phyloP scores from a whole-genome alignment of 169 alveolate species.

The Perkinsus marinus region DNA sequence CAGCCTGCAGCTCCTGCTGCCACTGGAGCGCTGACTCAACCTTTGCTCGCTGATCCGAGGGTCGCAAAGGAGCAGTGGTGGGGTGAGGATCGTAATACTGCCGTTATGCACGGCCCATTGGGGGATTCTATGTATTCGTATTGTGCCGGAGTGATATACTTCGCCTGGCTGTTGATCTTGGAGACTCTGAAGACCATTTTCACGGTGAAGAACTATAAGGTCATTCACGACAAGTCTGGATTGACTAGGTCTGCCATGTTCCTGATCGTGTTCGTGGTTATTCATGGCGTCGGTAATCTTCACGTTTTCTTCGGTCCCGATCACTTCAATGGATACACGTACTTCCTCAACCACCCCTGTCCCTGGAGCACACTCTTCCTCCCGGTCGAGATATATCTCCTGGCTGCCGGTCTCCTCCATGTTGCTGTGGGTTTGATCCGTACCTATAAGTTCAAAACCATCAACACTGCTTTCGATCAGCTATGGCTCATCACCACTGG shows the following conservation, averaged over 20 bases:
- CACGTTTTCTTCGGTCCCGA: slow-evolving; percentile 31
- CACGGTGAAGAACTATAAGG: slow-evolving; percentile 9
- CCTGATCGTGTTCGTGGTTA: slow-evolving; percentile 25
- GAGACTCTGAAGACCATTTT: not conserved
- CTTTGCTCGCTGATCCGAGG: not conserved
- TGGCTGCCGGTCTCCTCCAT: slow-evolving; percentile 18
- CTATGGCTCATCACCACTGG: slow-evolving; percentile 22
- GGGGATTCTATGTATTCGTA: not conserved
- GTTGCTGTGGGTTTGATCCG: slow-evolving; percentile 21
- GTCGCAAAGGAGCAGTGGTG: slow-evolving; percentile 3
- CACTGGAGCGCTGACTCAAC: not conserved
- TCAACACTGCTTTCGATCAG: not conserved
- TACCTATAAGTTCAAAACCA: slow-evolving; percentile 18
- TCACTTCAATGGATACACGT: slow-evolving; percentile 23
- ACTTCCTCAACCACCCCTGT: not conserved
- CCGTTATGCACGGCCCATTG: not conserved
- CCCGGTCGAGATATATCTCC: slow-evolving; percentile 22
- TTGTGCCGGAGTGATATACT: not conserved
- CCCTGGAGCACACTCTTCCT: not conserved
- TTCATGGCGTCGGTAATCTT: slow-evolving; percentile 28
- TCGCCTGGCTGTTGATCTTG: not conserved
- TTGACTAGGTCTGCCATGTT: slow-evolving; percentile 23
- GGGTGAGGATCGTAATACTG: not conserved
- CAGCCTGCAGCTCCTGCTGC: not conserved
- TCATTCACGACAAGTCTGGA: slow-evolving; percentile 27